Base-by-base conservation (phyloP, 2,329 filamentous ascomycete species). In the Paraphoma chrysanthemicola region DNA sequence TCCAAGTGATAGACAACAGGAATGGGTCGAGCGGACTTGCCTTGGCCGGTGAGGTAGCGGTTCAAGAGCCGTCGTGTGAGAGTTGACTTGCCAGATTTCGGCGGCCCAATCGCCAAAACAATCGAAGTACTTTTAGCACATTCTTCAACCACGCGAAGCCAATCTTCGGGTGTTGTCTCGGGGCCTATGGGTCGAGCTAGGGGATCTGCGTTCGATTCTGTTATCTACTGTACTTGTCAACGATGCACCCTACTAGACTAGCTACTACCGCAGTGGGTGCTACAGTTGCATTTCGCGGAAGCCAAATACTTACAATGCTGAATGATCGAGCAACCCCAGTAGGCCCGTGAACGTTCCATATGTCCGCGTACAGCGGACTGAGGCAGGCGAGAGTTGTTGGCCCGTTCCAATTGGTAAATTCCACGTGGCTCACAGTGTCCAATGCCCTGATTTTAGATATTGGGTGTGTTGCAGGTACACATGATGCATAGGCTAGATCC, bases 71-170 rank as follows among this genome's bases (percentile, higher is more conserved):
- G 74, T 46, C 85, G 86, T 11, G 85, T 84, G 70, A 93, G 90
- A 0, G 89, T 92, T 1, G 90, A 93, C 69, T 93, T 93, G 2
- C 90, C 90, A 2, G 90, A 86, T 0, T 85, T 87, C 61, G 92
- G 90, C 0, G 88, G 85, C 0, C 90, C 90, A 48, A 88, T 88
- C 2, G 92, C 78, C 58, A 93, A 79, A 6, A 86, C 79, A 79
- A 78, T 2, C 74, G 74, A 44, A 75, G 71, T 6, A 67, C 72
- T 12, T 68, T 71, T 50, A 31, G 71, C 39, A 73, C 76, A 47
- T 73, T 79, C 10, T 64, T 66, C 36, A 67, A 77, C 44, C 76
- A 73, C 10, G 75, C 81, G 49, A 85, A 67, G 28, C 80, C 79
- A 18, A 82, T 83, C n/a, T 86, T 77, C 89, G 86, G 88, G 87